Conservation (phyloP, 2,329 filamentous ascomycete genomes). For the Arthroderma sp. region DNA sequence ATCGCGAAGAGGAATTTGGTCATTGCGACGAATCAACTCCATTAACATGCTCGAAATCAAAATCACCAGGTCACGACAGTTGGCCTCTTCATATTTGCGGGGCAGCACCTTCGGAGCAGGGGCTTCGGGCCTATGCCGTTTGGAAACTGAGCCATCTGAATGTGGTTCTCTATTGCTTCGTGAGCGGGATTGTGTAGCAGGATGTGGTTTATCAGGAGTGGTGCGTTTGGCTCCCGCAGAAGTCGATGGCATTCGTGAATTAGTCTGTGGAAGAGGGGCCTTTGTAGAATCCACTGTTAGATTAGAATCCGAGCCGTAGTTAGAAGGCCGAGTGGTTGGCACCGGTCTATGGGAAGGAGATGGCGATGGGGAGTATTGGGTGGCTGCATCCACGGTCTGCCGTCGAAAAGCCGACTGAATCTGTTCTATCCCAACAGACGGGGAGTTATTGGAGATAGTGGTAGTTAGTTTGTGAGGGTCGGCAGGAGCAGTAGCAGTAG, state of each 20-base stretch:
- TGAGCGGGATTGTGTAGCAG: not conserved
- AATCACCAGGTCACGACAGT: conserved; percentile 74
- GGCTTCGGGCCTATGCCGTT: conserved; percentile 34
- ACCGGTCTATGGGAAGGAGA: conserved; percentile 16
- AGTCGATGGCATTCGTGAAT: conserved; percentile 12
- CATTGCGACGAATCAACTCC: conserved; percentile 87
- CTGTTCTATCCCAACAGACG: conserved; percentile 10
- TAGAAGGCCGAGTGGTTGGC: not conserved
- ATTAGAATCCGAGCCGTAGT: too few species aligned
- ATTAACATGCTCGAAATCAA: conserved; percentile 91
- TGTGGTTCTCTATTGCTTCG: not conserved
- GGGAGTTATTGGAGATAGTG: not conserved
- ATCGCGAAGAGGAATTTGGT: conserved; percentile 69
- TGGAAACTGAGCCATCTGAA: conserved; percentile 24
- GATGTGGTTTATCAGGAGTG: conserved; percentile 13
- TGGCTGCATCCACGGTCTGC: conserved; percentile 37
- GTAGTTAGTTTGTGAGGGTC: conserved; percentile 10
- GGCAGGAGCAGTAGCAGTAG: conserved; percentile 18
- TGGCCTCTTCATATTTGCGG: conserved; percentile 64
- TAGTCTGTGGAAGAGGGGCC: conserved; percentile 3
- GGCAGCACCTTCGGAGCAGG: conserved; percentile 44
- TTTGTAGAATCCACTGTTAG: too few species aligned
- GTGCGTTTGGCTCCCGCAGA: conserved; percentile 12
- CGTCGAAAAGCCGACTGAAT: conserved; percentile 14
- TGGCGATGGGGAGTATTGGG: conserved; percentile 42